These are phyloP conservation scores for Colletotrichum endophyticum DNA, from an alignment of 2,329 filamentous ascomycete species.

Conservation along the genomic window DNA sequence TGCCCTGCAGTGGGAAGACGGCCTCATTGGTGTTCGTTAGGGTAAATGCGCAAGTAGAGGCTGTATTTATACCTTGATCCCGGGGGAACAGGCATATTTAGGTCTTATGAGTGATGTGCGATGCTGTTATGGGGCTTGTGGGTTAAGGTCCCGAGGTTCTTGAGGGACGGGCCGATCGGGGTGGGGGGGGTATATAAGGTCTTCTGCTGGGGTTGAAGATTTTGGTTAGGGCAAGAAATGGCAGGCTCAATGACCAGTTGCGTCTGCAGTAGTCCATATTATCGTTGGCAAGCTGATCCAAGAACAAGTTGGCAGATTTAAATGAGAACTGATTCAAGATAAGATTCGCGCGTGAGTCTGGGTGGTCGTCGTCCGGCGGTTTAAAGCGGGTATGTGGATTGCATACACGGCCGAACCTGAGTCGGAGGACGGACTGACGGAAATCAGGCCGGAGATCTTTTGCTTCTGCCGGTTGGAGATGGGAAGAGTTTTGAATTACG, in stretches of 20 bases:
- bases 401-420: neutral
- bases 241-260: no score
- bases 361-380: neutral
- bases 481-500: neutral
- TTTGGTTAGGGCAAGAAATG: neutral
- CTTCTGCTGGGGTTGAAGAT: neutral
- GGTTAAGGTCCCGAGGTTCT: neutral
- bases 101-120: neutral
- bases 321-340: no score
- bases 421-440: neutral
- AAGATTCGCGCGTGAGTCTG: no score
- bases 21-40: no score
- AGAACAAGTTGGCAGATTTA: no score
- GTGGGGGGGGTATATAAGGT: neutral
- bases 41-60: no score
- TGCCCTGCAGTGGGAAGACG: no score
- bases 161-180: neutral
- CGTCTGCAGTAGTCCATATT: neutral
- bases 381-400: fast-evolving
- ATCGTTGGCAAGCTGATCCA: neutral
- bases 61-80: neutral
- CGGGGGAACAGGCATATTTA: neutral
- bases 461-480: neutral
- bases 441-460: fast-evolving
- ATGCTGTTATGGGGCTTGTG: neutral